Conservation (phyloP, 208 protist species). For the Wallacemonas sp. region DNA sequence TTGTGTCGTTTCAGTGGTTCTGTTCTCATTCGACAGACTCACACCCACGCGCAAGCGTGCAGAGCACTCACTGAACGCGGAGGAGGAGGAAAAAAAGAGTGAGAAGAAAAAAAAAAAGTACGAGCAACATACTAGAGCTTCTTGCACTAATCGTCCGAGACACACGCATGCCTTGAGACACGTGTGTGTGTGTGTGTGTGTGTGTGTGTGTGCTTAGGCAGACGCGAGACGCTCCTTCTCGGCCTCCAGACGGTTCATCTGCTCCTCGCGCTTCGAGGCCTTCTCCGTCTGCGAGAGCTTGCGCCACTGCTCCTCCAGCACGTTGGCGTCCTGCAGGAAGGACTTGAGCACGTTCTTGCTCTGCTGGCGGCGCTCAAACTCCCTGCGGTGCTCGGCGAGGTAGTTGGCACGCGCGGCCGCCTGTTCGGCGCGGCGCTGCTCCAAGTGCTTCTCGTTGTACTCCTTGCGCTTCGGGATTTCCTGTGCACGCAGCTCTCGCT, state of each 20-base stretch:
- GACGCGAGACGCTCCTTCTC: conserved; percentile 65
- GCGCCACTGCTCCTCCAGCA: conserved; percentile 58
- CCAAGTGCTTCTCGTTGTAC: conserved; percentile 48
- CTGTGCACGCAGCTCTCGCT: conserved; percentile 62
- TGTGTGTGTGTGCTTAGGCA: no score
- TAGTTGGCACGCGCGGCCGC: conserved; percentile 62
- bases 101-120: no score
- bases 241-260: conserved; percentile 67
- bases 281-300: conserved; percentile 41
- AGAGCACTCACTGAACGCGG: no score
- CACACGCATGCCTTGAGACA: no score
- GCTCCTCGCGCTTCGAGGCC: conserved; percentile 76
- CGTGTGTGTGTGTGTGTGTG: no score
- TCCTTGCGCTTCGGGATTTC: conserved; percentile 76
- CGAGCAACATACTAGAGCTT: no score
- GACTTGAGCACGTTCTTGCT: conserved; percentile 56
- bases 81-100: no score
- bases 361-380: conserved; percentile 75
- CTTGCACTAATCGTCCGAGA: no score
- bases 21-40: no score
- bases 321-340: conserved; percentile 60
- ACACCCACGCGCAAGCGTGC: no score
- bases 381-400: conserved; percentile 73
- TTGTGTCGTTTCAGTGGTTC: no score
- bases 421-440: conserved; percentile 55